Percentiles rank a stretch among this genome's conserved stretches.
Conservation (phyloP, 306 rosid species). For the Fragaria ananassa region DNA sequence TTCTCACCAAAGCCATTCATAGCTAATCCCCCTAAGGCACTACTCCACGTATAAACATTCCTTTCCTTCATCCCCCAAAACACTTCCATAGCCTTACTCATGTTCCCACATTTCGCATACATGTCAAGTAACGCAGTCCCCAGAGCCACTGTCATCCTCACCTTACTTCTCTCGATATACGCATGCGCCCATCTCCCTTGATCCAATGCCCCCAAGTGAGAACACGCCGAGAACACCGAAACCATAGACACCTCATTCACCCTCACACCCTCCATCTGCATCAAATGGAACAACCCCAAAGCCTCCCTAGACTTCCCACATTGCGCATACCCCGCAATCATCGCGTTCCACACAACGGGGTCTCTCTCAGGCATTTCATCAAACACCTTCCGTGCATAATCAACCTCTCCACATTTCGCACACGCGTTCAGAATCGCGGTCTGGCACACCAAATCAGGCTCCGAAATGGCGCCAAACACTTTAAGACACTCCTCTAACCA, state of each 20-base stretch:
- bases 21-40: conserved; percentile 58
- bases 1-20: conserved; percentile 56
- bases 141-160: conserved; percentile 39
- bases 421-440: conserved; percentile 52
- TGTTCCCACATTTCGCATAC: conserved; percentile 61
- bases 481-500: conserved; percentile 32
- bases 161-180: conserved; percentile 44
- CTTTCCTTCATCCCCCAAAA: conserved; percentile 56
- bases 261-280: conserved; percentile 57
- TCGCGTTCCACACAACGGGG: conserved; percentile 46
- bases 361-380: conserved; percentile 54
- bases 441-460: conserved; percentile 49
- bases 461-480: conserved; percentile 29
- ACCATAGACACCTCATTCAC: conserved; percentile 61
- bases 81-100: conserved; percentile 57
- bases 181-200: conserved; percentile 66
- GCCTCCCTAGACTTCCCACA: conserved; percentile 54
- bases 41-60: conserved; percentile 60
- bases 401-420: conserved; percentile 39
- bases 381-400: conserved; percentile 49
- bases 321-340: conserved; percentile 56
- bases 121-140: conserved; percentile 61
- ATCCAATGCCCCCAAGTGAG: conserved; percentile 56
- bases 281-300: conserved; percentile 40
- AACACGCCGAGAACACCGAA: conserved; percentile 47